phyloP scores from a whole-genome alignment of 2,329 filamentous ascomycete species.

The Penicillium griseofulvum region DNA sequence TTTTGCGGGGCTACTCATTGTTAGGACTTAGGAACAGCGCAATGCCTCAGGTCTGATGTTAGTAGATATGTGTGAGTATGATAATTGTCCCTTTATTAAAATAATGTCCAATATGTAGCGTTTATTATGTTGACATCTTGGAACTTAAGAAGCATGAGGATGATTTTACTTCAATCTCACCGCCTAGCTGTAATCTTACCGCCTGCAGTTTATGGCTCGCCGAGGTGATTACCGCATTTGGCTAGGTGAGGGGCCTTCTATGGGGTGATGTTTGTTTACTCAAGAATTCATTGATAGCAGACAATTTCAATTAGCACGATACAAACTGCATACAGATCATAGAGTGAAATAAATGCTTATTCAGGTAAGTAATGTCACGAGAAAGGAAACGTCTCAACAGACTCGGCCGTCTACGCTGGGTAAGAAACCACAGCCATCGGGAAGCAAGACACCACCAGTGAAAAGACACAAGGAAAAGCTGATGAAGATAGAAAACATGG shows the following conservation, averaged over 20 bases:
- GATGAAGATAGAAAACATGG: conserved; percentile 20
- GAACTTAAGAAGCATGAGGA: background rate
- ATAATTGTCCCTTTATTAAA: background rate
- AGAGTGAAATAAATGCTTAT: conserved; percentile 9
- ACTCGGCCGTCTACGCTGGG: conserved; percentile 7
- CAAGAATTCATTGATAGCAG: background rate
- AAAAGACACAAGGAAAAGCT: conserved; percentile 14
- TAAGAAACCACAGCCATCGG: conserved; percentile 22
- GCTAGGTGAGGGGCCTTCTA: conserved; percentile 4
- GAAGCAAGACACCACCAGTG: conserved; percentile 18
- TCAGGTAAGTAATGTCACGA: conserved; percentile 13
- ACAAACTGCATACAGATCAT: conserved; percentile 13
- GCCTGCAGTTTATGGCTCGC: conserved; percentile 5
- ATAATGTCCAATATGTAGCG: background rate
- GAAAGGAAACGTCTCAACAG: conserved; percentile 8
- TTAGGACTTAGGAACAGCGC: background rate
- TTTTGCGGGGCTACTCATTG: background rate
- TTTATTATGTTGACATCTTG: background rate
- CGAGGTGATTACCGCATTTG: conserved; percentile 13
- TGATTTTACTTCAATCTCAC: background rate
- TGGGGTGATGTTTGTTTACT: background rate
- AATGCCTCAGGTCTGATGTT: background rate
- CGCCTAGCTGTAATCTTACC: conserved; percentile 7
- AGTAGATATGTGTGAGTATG: background rate
- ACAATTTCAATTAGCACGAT: conserved; percentile 11